Percentiles rank a stretch among this genome's conserved stretches.
Evolutionary conservation across 2,329 filamentous ascomycete genomes (phyloP).

Genomic region (Huntiella bhutanensis): DNA sequence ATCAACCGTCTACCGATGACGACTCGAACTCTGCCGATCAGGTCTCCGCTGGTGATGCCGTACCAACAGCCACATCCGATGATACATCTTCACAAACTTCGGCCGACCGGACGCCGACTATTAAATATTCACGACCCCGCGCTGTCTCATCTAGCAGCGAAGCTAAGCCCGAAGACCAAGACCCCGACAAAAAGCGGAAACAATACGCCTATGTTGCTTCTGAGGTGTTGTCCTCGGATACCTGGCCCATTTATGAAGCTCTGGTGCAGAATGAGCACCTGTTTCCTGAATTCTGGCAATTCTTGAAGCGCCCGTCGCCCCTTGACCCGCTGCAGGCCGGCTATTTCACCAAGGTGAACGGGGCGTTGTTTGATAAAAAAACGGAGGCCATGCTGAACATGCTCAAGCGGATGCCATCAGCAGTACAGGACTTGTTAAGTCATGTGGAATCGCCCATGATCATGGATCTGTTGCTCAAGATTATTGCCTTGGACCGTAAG

Average conservation of each 20-base stretch:
- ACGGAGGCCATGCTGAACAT: conserved; percentile 92
- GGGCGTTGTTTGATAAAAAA: conserved; percentile 93
- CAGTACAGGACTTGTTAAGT: conserved; percentile 68
- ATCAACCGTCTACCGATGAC: conserved; percentile 33
- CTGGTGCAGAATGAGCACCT: conserved; percentile 68
- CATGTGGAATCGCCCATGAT: conserved; percentile 97
- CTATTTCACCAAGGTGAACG: conserved; percentile 98
- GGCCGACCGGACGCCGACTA: conserved; percentile 14
- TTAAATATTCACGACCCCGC: conserved; percentile 31
- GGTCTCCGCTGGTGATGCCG: conserved; percentile 22
- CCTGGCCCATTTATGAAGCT: conserved; percentile 90
- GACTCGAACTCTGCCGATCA: conserved; percentile 29
- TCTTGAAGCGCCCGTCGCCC: conserved; percentile 64
- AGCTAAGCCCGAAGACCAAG: conserved; percentile 41
- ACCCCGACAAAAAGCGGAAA: conserved; percentile 75
- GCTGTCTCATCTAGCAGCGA: conserved; percentile 32
- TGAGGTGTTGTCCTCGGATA: conserved; percentile 85
- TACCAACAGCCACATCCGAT: background rate
- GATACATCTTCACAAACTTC: conserved; percentile 11
- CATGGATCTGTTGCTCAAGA: conserved; percentile 92
- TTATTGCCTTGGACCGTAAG: conserved; percentile 84
- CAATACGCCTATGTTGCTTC: conserved; percentile 87
- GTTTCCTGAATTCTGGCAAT: conserved; percentile 76
- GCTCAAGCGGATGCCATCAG: conserved; percentile 64
- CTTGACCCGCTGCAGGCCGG: conserved; percentile 86